These are phyloP conservation scores for Holtermanniella nyarrowii DNA, from an alignment of 768 basidiomycete species.

Conservation along the genomic window DNA sequence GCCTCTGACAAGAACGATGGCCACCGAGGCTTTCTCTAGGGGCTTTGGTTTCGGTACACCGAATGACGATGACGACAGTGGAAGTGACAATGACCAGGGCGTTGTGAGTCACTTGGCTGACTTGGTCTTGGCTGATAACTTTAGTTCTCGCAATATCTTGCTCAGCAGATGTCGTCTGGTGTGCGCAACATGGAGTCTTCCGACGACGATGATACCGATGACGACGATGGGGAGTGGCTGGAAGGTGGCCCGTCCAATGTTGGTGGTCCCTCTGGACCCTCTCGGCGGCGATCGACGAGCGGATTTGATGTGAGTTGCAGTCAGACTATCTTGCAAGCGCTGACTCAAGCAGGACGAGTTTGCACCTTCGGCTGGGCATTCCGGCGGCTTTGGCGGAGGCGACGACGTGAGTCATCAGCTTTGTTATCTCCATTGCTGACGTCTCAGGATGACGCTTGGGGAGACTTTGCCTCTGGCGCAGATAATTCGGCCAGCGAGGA, in stretches of 20 bases:
- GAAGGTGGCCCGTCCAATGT: constrained; percentile 70
- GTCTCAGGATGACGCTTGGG: constrained; percentile 37
- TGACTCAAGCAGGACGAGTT: neutral
- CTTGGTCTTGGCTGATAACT: neutral
- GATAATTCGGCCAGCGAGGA: constrained; percentile 12
- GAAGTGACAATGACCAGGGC: constrained; percentile 18
- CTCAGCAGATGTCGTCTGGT: constrained; percentile 55
- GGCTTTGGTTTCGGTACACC: constrained; percentile 8
- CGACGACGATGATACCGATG: constrained; percentile 45
- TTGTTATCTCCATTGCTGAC: neutral
- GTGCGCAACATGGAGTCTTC: constrained; percentile 50
- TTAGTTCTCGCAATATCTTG: constrained; percentile 14
- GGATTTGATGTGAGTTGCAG: constrained; percentile 44
- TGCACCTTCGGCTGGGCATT: neutral
- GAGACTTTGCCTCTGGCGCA: constrained; percentile 30
- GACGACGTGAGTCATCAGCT: constrained; percentile 25
- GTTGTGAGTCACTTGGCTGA: constrained; percentile 16
- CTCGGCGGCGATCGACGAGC: constrained; percentile 46
- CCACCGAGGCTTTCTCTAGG: constrained; percentile 17
- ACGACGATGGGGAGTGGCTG: constrained; percentile 51
- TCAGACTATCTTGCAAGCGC: neutral
- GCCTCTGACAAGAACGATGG: constrained; percentile 22
- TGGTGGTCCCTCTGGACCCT: constrained; percentile 54
- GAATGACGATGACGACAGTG: constrained; percentile 8
- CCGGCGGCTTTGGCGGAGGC: constrained; percentile 4